Percentiles rank a stretch among this genome's conserved stretches.
phyloP scores from a whole-genome alignment of 2,329 filamentous ascomycete genomes.

The Sphaerostilbella broomeana region DNA sequence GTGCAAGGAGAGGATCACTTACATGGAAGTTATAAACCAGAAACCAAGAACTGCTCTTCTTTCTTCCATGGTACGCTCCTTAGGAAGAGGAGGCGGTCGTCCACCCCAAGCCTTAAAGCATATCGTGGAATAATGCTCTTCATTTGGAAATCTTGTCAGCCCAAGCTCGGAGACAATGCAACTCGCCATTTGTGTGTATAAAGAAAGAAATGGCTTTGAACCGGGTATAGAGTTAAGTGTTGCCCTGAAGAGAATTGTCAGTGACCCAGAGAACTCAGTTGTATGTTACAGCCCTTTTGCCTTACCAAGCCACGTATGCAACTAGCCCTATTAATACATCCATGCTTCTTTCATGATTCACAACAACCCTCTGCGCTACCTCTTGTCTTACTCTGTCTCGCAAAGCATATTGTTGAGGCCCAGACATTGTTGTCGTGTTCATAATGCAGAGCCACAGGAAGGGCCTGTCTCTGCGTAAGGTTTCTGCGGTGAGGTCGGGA shows the following conservation, averaged over 20 bases:
- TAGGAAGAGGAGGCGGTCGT: conserved; percentile 20
- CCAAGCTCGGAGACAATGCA: conserved; percentile 41
- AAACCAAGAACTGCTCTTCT: conserved; percentile 42
- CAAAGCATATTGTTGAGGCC: conserved; percentile 33
- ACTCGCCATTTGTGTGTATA: conserved; percentile 37
- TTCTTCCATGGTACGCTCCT: conserved; percentile 41
- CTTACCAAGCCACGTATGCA: conserved; percentile 39
- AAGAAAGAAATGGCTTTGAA: conserved; percentile 38
- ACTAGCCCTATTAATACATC: conserved; percentile 48
- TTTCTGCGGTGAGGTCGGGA: conserved; percentile 28
- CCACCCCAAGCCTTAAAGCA: conserved; percentile 31
- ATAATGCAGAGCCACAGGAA: conserved; percentile 47
- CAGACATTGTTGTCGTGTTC: conserved; percentile 38
- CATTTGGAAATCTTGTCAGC: conserved; percentile 32
- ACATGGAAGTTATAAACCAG: conserved; percentile 36
- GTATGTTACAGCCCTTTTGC: too few relatives aligned
- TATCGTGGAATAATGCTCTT: conserved; percentile 29
- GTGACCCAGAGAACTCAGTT: too few relatives aligned
- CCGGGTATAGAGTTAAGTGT: conserved; percentile 30
- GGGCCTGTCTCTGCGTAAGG: conserved; percentile 36
- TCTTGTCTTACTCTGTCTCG: conserved; percentile 36
- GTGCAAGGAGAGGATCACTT: conserved; percentile 9
- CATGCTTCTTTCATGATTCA: conserved; percentile 42
- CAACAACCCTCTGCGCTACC: conserved; percentile 39
- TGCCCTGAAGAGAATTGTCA: conserved; percentile 25